These are phyloP conservation scores for Nematocida ironsii DNA, from an alignment of 371 early-diverging fungal genomes.

Conservation along the genomic window DNA sequence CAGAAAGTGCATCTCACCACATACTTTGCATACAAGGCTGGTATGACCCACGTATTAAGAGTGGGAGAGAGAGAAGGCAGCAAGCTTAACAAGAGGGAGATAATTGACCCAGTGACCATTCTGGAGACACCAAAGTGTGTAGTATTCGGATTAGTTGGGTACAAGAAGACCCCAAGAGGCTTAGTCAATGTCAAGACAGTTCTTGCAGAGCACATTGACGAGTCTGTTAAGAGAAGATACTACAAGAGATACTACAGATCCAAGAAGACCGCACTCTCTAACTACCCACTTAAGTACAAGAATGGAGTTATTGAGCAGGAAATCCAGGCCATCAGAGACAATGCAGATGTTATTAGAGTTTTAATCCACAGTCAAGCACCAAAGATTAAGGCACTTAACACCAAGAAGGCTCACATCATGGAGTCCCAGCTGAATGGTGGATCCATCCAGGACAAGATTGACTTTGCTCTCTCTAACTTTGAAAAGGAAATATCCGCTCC, in stretches of 20 bases:
- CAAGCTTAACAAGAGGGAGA: slow-evolving; percentile 74
- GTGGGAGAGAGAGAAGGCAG: slow-evolving; percentile 71
- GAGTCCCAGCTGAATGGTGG: slow-evolving; percentile 99
- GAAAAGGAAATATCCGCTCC: slow-evolving; percentile 86
- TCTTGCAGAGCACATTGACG: slow-evolving; percentile 94
- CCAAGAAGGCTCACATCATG: slow-evolving; percentile 94
- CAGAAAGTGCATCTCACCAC: slow-evolving; percentile 95
- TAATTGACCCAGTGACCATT: slow-evolving; percentile 97
- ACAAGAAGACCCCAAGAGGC: slow-evolving; percentile 95
- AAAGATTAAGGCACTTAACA: slow-evolving; percentile 83
- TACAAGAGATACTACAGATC: slow-evolving; percentile 97
- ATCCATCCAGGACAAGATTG: slow-evolving; percentile 88
- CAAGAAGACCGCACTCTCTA: slow-evolving; percentile 96
- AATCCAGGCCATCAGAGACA: slow-evolving; percentile 93
- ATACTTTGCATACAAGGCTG: slow-evolving; percentile 98
- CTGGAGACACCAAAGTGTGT: slow-evolving; percentile 96
- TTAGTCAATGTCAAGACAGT: slow-evolving; percentile 91
- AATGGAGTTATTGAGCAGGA: slow-evolving; percentile 78
- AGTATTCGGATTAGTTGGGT: slow-evolving; percentile 97
- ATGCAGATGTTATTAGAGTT: slow-evolving; percentile 92
- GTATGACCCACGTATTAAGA: slow-evolving; percentile 99
- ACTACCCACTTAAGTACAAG: slow-evolving; percentile 91
- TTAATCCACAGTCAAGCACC: slow-evolving; percentile 93
- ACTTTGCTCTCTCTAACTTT: slow-evolving; percentile 89
- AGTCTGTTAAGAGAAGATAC: slow-evolving; percentile 94